Evolutionary conservation across 1,139 yeast species (phyloP).

Genomic region (Nakaseomyces kungkrabaensis): DNA sequence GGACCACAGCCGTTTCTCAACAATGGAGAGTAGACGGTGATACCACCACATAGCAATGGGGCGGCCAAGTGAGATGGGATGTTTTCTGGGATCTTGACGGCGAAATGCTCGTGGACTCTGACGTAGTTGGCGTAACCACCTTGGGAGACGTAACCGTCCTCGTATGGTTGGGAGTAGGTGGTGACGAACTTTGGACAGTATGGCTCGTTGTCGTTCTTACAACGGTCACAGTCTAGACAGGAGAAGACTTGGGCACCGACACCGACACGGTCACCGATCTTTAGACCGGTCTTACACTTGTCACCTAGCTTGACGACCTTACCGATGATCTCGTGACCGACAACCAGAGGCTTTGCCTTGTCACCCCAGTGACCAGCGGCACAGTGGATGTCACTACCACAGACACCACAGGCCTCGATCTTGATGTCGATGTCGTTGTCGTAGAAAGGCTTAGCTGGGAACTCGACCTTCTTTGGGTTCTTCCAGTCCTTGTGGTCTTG

Average conservation of each 20-base stretch:
- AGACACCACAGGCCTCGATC: slow-evolving; percentile 43
- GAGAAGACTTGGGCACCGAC: slow-evolving; percentile 41
- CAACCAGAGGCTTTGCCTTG: slow-evolving; percentile 31
- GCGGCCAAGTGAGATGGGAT: slow-evolving; percentile 36
- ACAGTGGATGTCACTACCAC: slow-evolving; percentile 44
- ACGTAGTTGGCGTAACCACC: slow-evolving; percentile 47
- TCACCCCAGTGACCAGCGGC: slow-evolving; percentile 34
- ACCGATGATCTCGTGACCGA: slow-evolving; percentile 45
- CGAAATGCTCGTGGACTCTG: slow-evolving; percentile 38
- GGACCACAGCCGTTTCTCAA: slow-evolving; percentile 36
- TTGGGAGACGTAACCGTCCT: slow-evolving; percentile 37
- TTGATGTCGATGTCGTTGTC: slow-evolving; percentile 32
- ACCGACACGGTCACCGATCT: slow-evolving; percentile 44
- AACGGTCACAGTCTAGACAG: slow-evolving; percentile 37
- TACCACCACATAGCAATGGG: slow-evolving; percentile 45
- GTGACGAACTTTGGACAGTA: slow-evolving; percentile 36
- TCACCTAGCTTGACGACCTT: slow-evolving; percentile 36
- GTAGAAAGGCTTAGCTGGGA: slow-evolving; percentile 28
- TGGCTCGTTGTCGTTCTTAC: slow-evolving; percentile 36
- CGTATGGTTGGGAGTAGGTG: slow-evolving; percentile 36
- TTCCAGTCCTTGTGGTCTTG: slow-evolving; percentile 36
- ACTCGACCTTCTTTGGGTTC: slow-evolving; percentile 33
- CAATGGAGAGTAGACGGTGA: slow-evolving; percentile 44
- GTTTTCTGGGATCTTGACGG: slow-evolving; percentile 39
- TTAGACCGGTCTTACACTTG: slow-evolving; percentile 31